Conservation (phyloP, 495 filamentous ascomycete species). For the Chaetomium cochliodes region DNA sequence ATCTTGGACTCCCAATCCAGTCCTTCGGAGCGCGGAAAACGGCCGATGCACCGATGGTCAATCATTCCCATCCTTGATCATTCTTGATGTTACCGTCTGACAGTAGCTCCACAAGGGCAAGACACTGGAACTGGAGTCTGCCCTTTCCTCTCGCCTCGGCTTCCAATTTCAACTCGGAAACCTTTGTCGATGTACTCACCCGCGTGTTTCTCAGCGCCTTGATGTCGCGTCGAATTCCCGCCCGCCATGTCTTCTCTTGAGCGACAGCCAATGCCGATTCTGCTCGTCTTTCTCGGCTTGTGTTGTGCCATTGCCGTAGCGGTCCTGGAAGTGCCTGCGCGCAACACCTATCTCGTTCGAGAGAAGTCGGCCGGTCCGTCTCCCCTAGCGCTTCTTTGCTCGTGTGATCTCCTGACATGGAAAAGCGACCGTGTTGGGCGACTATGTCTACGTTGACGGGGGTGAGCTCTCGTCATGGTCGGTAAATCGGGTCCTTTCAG, state of each 20-base stretch:
- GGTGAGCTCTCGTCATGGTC: not conserved
- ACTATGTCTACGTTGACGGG: constrained; percentile 4
- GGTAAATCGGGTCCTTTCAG: not conserved
- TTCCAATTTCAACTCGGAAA: not conserved
- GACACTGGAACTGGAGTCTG: no score
- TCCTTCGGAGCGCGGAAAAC: no score
- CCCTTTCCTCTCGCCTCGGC: not conserved
- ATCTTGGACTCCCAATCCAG: no score
- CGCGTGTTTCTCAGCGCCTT: not conserved
- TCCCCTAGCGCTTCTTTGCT: not conserved
- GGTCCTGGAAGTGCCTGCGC: not conserved
- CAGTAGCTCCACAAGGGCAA: not conserved
- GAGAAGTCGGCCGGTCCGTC: not conserved
- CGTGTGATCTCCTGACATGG: not conserved
- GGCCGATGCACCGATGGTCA: no score
- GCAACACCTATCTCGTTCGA: not conserved
- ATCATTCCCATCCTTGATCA: no score
- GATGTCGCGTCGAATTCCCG: not conserved
- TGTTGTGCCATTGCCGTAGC: not conserved
- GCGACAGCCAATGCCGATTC: not conserved
- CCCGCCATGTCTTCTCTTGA: not conserved
- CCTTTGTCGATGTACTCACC: no score
- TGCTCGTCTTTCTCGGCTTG: not conserved
- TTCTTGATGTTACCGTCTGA: not conserved
- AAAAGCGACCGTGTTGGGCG: not conserved